These are phyloP conservation scores for Colletotrichum lupini DNA, from an alignment of 2,329 filamentous ascomycete species.

Conservation along the genomic window DNA sequence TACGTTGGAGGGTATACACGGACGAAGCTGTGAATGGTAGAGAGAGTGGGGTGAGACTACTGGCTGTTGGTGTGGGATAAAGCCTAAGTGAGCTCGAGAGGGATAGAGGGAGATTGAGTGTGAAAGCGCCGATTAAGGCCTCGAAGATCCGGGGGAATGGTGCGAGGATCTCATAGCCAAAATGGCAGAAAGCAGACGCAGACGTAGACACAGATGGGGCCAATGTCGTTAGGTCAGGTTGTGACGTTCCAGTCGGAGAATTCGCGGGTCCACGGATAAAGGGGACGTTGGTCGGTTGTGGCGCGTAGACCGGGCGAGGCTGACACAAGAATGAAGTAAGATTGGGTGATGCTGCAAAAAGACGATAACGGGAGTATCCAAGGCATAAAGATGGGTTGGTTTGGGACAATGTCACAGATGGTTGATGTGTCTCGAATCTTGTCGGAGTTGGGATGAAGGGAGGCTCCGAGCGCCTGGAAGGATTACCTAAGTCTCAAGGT, in stretches of 20 bases:
- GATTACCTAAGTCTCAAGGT: slow-evolving; percentile 27
- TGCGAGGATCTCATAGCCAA: slow-evolving; percentile 29
- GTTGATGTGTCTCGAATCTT: slow-evolving; percentile 31
- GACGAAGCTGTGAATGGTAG: background rate
- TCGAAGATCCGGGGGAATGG: slow-evolving; percentile 30
- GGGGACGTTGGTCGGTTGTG: background rate
- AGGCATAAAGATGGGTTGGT: slow-evolving; percentile 30
- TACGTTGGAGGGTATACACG: background rate
- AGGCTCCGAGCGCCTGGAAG: slow-evolving; percentile 30
- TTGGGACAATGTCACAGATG: slow-evolving; percentile 34
- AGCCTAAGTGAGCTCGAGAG: background rate
- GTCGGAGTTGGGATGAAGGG: slow-evolving; percentile 32
- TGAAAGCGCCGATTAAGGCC: slow-evolving; percentile 15
- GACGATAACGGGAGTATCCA: slow-evolving; percentile 15
- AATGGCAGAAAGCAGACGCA: slow-evolving; percentile 17
- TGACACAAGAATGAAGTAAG: slow-evolving; percentile 28
- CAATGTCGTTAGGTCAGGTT: background rate
- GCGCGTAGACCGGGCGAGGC: slow-evolving; percentile 17
- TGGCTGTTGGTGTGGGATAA: background rate
- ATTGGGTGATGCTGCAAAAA: slow-evolving; percentile 14
- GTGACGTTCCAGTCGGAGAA: slow-evolving; percentile 31
- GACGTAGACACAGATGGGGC: background rate
- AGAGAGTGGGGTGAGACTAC: background rate
- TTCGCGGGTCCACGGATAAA: slow-evolving; percentile 17
- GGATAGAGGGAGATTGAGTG: slow-evolving; percentile 11